phyloP scores from a whole-genome alignment of 495 filamentous ascomycete genomes.

The Penicillium psychrofluorescens region DNA sequence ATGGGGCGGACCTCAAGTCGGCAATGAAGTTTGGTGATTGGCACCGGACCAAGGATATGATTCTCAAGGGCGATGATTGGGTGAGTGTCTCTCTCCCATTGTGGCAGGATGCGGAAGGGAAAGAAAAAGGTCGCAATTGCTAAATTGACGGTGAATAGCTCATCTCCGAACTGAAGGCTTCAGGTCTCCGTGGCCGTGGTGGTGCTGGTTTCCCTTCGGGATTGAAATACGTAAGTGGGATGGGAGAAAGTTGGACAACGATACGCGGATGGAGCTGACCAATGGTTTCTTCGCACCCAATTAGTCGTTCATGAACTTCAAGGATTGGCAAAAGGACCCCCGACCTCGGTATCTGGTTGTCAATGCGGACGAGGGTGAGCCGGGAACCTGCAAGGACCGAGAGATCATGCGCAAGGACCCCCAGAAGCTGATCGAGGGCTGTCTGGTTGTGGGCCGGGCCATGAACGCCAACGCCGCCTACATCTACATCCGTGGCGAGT shows the following conservation, averaged over 20 bases:
- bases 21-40: slow-evolving; percentile 99
- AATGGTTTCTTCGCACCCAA: slow-evolving; percentile 12
- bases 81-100: slow-evolving; percentile 32
- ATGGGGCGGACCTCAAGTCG: slow-evolving; percentile 80
- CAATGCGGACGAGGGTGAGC: slow-evolving; percentile 98
- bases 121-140: slow-evolving; percentile 6
- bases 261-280: slow-evolving; percentile 2
- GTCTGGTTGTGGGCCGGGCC: slow-evolving; percentile 88
- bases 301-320: slow-evolving; percentile 99
- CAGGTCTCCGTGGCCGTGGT: slow-evolving; percentile 89
- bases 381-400: slow-evolving; percentile 97
- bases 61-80: slow-evolving; percentile 96
- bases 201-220: slow-evolving; percentile 97
- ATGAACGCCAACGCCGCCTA: slow-evolving; percentile 99
- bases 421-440: slow-evolving; percentile 96
- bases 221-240: slow-evolving; percentile 85
- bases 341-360: slow-evolving; percentile 95
- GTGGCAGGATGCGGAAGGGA: slow-evolving; percentile 6
- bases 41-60: slow-evolving; percentile 98
- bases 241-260: neutral
- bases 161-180: slow-evolving; percentile 92
- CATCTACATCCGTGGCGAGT: slow-evolving; percentile 99
- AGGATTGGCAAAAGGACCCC: slow-evolving; percentile 97
- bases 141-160: slow-evolving; percentile 47
- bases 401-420: slow-evolving; percentile 99